Conservation (phyloP, 73 alveolate species). For the Paramecium octaurelia region DNA sequence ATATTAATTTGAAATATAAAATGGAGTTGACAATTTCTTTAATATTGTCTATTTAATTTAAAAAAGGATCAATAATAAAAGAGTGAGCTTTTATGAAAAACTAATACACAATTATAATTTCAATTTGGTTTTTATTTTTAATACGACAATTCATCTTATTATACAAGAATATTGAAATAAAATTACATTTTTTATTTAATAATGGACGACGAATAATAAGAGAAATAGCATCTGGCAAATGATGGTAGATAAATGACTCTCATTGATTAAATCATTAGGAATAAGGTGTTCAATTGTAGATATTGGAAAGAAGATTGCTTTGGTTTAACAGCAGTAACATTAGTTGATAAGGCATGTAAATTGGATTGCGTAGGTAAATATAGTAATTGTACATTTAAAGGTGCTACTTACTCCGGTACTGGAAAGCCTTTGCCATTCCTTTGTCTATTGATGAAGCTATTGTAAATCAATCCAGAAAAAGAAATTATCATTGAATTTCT, state of each 20-base stretch:
- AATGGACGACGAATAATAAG: neutral
- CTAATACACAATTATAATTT: neutral
- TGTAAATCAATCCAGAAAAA: slow-evolving; percentile 83
- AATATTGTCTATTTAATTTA: neutral
- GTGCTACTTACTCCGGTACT: slow-evolving; percentile 86
- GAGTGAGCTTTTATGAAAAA: neutral
- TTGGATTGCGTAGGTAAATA: slow-evolving; percentile 56
- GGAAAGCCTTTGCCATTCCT: slow-evolving; percentile 83
- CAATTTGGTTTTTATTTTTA: neutral
- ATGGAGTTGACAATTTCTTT: neutral
- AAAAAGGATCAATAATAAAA: neutral
- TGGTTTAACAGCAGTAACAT: slow-evolving; percentile 87
- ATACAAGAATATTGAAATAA: neutral
- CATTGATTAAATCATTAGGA: slow-evolving; percentile 80
- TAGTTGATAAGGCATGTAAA: slow-evolving; percentile 85
- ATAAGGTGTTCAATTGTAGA: slow-evolving; percentile 76
- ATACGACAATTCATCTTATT: neutral
- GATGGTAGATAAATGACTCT: slow-evolving; percentile 51
- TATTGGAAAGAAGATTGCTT: slow-evolving; percentile 91
- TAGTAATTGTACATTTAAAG: slow-evolving; percentile 54
- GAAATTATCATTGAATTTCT: slow-evolving; percentile 82
- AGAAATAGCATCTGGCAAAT: neutral
- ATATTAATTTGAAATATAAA: neutral
- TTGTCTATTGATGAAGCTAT: slow-evolving; percentile 82
- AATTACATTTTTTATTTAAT: neutral